A percentile compares a stretch with the other conserved stretches of the same genome.
Conservation (phyloP, 2,329 filamentous ascomycete species). For the Talaromyces sp. region DNA sequence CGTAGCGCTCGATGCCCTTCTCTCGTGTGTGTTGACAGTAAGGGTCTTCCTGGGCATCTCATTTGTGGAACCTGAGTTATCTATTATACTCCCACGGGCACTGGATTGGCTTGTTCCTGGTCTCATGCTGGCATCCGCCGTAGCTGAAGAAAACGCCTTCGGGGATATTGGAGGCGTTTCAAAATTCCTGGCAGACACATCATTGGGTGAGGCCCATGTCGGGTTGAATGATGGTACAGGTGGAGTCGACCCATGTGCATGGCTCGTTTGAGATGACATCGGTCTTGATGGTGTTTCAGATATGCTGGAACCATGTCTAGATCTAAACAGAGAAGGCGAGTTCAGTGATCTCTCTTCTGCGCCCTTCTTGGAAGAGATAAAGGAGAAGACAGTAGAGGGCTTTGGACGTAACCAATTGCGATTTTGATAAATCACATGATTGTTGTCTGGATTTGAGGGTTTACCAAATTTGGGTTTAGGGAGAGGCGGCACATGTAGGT, state of each 20-base stretch:
- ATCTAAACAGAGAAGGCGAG: slow-evolving; percentile 2
- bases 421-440: slow-evolving; percentile 12
- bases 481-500: slow-evolving; percentile 1
- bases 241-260: background rate
- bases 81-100: background rate
- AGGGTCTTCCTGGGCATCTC: background rate
- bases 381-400: slow-evolving; percentile 12
- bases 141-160: background rate
- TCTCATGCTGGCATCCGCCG: background rate
- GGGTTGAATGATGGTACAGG: slow-evolving; percentile 3
- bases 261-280: slow-evolving; percentile 2
- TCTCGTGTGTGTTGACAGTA: background rate
- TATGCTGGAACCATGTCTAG: background rate
- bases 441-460: background rate
- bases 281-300: background rate
- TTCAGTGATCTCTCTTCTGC: background rate
- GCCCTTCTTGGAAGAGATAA: slow-evolving; percentile 14
- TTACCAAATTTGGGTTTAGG: slow-evolving; percentile 2
- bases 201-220: background rate
- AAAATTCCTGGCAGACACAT: background rate
- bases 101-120: background rate
- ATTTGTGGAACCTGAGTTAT: background rate
- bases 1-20: background rate
- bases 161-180: slow-evolving; percentile 12
- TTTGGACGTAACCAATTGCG: slow-evolving; percentile 10